Evolutionary conservation across 2,329 filamentous ascomycete species (phyloP), one percentile per base, ranked within the genome.

Genomic region (Apiospora pterosperma): DNA sequence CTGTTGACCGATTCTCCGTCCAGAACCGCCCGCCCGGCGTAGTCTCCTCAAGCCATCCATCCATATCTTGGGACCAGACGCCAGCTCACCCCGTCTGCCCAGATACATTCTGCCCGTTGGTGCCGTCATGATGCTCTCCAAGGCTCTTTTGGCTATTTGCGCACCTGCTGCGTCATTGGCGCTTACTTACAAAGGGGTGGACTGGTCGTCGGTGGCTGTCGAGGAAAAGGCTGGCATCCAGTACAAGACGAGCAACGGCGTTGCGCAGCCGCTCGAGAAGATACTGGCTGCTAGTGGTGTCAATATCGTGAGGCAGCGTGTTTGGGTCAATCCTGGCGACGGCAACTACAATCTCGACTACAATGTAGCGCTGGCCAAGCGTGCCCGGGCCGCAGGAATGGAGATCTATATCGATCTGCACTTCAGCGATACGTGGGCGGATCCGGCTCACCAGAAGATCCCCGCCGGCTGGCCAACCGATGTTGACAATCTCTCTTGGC

Each of bases 391-490:
- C 2, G 87, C 84, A 0, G 90, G 89, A 0, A 73, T 92, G 62
- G 80, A 79, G 2, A 79, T 91, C 41, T 85, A 84, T 69, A 77
- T 92, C 21, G 86, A 90, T 68, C 78, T 92, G 66, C 88, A 91
- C 75, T 87, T 86, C 69, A 88, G 84, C 73, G 88, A 92, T 76
- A 90, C 85, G 1, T 92, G 89, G 90, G 90, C 90, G 0, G 90
- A 92, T 69, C 89, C 90, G 0, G 79, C 75, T 1, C 76, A 90
- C 63, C 90, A 92, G 73, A 78, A 76, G 1, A 87, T 84, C 5
- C 90, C 90, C 0, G 80, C 82, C 0, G 88, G 86, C 12, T 92
- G 90, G 90, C 85, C 86, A 0, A 83, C 81, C 0, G 81, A 80
- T 63, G 83, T 90, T 62, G 82, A 85, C 36, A 81, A 84, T 62